These are phyloP conservation scores for Rosa chinensis DNA, from an alignment of 306 rosid genomes.

Conservation along the genomic window DNA sequence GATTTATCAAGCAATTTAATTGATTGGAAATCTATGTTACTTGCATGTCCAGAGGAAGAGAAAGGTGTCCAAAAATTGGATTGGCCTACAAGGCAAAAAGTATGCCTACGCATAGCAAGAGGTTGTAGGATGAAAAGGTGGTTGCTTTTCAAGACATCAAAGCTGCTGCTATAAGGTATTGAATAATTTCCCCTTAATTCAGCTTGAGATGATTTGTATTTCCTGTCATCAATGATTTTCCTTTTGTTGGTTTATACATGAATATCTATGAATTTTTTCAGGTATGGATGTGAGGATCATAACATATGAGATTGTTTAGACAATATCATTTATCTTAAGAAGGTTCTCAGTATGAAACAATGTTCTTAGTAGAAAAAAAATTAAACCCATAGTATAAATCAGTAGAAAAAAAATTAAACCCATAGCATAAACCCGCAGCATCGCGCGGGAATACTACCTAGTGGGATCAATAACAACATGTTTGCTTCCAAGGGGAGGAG, in stretches of 20 bases:
- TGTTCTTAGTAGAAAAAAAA: background rate
- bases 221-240: slow-evolving; percentile 22
- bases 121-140: slow-evolving; percentile 23
- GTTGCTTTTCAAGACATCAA: slow-evolving; percentile 58
- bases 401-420: no score
- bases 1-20: background rate
- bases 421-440: no score
- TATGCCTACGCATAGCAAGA: slow-evolving; percentile 57
- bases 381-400: no score
- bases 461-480: no score
- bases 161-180: slow-evolving; percentile 11
- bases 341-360: slow-evolving; percentile 2
- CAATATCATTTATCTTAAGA: background rate
- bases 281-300: background rate
- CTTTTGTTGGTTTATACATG: background rate
- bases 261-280: background rate
- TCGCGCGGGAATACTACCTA: no score
- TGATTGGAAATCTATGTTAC: background rate
- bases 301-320: background rate
- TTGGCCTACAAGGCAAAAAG: slow-evolving; percentile 57
- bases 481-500: no score
- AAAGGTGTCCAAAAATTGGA: slow-evolving; percentile 34
- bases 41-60: slow-evolving; percentile 12
- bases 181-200: slow-evolving; percentile 30
- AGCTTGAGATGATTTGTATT: slow-evolving; percentile 54